Conservation (phyloP, 805 yeast species). For the Cyberlindnera lachancei region DNA sequence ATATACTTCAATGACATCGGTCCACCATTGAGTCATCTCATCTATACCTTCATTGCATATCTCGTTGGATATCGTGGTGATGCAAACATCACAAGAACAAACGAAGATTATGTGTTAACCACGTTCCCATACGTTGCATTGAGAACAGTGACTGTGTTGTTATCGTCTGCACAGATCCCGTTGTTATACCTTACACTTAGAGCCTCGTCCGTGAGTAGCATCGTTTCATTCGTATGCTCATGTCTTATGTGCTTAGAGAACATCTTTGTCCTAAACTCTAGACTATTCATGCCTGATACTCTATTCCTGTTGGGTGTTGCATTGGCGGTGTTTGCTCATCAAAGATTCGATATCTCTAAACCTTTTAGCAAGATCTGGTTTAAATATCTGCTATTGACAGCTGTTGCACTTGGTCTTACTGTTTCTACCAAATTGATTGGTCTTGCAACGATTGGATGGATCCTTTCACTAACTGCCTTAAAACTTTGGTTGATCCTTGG, state of each 20-base stretch:
- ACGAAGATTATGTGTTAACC: constrained; percentile 8
- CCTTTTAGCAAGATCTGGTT: constrained; percentile 48
- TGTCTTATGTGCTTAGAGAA: constrained; percentile 53
- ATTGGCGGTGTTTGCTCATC: constrained; percentile 44
- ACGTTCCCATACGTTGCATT: constrained; percentile 43
- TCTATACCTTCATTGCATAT: constrained; percentile 46
- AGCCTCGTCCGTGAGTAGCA: constrained; percentile 43
- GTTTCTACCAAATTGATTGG: constrained; percentile 70
- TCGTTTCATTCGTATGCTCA: constrained; percentile 43
- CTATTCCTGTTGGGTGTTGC: constrained; percentile 38
- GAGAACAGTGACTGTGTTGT: constrained; percentile 49
- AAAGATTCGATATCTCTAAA: constrained; percentile 36
- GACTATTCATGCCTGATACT: constrained; percentile 41
- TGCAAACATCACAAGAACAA: constrained; percentile 12
- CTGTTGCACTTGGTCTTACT: constrained; percentile 44
- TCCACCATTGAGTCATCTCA: constrained; percentile 62
- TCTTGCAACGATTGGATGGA: constrained; percentile 58
- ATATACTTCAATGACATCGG: constrained; percentile 63
- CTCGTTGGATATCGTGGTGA: constrained; percentile 44
- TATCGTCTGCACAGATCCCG: constrained; percentile 47
- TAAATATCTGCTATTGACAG: constrained; percentile 39
- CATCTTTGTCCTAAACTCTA: constrained; percentile 48
- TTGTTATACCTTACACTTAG: constrained; percentile 50
- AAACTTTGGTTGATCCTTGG: constrained; percentile 63
- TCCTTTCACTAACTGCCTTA: constrained; percentile 36